Evolutionary conservation across 306 rosid genomes (phyloP), one percentile per base, ranked within the genome.

Genomic region (Argentina anserina): DNA sequence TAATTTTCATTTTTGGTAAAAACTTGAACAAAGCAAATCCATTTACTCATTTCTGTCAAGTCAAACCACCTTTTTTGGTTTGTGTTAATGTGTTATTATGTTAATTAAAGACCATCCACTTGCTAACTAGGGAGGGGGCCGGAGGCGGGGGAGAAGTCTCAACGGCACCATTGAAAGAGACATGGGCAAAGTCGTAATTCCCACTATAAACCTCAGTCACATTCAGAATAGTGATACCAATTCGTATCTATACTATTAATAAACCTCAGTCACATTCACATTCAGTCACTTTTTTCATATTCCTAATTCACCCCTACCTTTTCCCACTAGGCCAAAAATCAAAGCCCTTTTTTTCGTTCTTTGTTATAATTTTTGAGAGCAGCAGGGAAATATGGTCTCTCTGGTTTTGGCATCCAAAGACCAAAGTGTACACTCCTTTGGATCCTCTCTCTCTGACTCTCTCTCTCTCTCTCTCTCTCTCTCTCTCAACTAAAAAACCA

Each of bases 371-470:
- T 56, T 42, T 36, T 71, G n/a, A n/a, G n/a, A n/a, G n/a, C 15
- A 11, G 26, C 52, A 7, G 31, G 9, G 12, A 33, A 36, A 25
- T 40, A 61, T 20, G 26, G 53, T 65, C 60, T 50, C 55, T 29
- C 60, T 52, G 63, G 67, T 50, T 84, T 74, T 71, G 87, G 87
- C 40, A 81, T 81, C 84, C 86, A 15, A 79, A 73, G 85, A n/a
- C n/a, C n/a, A n/a, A n/a, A n/a, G n/a, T n/a, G n/a, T 25, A 60
- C 53, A 28, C 69, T 50, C 71, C 86, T 66, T 87, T 76, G 87
- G 88, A 83, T 81, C 67, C 82, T 69, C 53, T 63, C 67, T 75
- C 47, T 49, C 53, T 18, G n/a, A n/a, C 69, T 82, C 78, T 45
- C 31, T 36, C 81, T 85, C 85, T 74, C 72, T 45, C 36, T 75